Evolutionary conservation across 192 early-diverging fungal species (phyloP).

Genomic region (Borealophlyctis nickersoniae): DNA sequence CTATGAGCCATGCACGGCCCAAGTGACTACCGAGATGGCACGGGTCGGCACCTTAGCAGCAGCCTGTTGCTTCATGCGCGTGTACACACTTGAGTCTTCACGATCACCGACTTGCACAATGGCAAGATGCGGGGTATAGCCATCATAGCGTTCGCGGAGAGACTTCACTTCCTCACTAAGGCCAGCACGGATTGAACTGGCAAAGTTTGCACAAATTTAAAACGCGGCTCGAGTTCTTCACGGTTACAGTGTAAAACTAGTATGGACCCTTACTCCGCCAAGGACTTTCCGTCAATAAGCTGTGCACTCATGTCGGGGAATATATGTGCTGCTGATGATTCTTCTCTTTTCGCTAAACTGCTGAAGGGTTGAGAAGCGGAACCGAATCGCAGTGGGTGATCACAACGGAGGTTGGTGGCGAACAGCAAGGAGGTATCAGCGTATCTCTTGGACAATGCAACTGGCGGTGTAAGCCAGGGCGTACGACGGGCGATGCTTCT

Average conservation of each 20-base stretch:
- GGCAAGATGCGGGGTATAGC: conserved; percentile 78
- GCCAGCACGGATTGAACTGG: conserved; percentile 65
- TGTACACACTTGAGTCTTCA: conserved; percentile 92
- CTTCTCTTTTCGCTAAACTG: too few species aligned
- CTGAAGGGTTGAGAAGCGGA: too few species aligned
- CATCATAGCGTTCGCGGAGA: conserved; percentile 58
- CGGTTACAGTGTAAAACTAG: not conserved
- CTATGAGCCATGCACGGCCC: not conserved
- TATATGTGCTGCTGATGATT: too few species aligned
- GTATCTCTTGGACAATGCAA: too few species aligned
- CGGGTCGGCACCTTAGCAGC: conserved; percentile 63
- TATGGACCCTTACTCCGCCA: conserved; percentile 68
- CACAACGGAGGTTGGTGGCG: too few species aligned
- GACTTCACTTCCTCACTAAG: conserved; percentile 67
- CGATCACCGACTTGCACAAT: conserved; percentile 91
- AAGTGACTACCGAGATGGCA: not conserved
- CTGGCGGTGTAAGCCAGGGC: too few species aligned
- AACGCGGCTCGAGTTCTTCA: not conserved
- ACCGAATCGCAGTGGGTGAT: too few species aligned
- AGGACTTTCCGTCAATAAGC: conserved; percentile 75
- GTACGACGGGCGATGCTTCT: too few species aligned
- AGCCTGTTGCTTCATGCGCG: conserved; percentile 89
- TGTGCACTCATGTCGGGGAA: too few species aligned
- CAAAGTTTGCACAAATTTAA: not conserved
- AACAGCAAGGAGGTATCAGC: too few species aligned